These are phyloP conservation scores for Penicillium chermesinum DNA, from an alignment of 495 filamentous ascomycete genomes.

Conservation along the genomic window DNA sequence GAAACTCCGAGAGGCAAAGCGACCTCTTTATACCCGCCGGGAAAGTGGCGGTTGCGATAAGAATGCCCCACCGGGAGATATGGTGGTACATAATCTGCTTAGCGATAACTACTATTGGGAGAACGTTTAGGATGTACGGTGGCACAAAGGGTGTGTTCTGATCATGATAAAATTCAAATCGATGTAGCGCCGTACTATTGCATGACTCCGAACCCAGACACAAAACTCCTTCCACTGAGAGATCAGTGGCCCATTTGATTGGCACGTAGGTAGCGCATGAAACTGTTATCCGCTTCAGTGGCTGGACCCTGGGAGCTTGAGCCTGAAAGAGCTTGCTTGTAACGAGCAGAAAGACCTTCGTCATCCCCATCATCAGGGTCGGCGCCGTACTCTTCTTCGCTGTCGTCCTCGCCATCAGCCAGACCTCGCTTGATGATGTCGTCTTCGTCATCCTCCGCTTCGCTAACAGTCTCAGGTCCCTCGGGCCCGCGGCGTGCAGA, in stretches of 20 bases:
- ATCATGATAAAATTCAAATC: background rate
- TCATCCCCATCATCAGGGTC: constrained; percentile 31
- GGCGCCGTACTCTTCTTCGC: constrained; percentile 33
- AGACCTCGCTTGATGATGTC: constrained; percentile 28
- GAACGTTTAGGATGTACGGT: too few relatives aligned
- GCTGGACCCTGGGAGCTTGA: constrained; percentile 23
- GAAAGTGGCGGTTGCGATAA: background rate
- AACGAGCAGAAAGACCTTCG: constrained; percentile 41
- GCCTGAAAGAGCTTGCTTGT: constrained; percentile 43
- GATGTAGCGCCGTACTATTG: background rate
- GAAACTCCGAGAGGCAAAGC: constrained; percentile 3
- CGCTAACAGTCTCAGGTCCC: constrained; percentile 47
- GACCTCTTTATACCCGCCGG: background rate
- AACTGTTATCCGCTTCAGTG: constrained; percentile 43
- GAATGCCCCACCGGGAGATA: background rate
- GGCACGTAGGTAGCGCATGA: constrained; percentile 43
- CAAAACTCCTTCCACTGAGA: background rate
- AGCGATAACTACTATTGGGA: too few relatives aligned
- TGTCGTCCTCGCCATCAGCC: constrained; percentile 31
- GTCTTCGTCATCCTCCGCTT: constrained; percentile 43
- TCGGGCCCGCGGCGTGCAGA: constrained; percentile 26
- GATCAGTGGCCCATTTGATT: constrained; percentile 33
- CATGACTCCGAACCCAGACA: background rate
- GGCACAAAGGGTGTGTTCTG: too few relatives aligned
- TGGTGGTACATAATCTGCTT: too few relatives aligned